Evolutionary conservation across 2,329 filamentous ascomycete species (phyloP), one percentile per base, ranked within the genome.

Genomic region (Colletotrichum cereale): DNA sequence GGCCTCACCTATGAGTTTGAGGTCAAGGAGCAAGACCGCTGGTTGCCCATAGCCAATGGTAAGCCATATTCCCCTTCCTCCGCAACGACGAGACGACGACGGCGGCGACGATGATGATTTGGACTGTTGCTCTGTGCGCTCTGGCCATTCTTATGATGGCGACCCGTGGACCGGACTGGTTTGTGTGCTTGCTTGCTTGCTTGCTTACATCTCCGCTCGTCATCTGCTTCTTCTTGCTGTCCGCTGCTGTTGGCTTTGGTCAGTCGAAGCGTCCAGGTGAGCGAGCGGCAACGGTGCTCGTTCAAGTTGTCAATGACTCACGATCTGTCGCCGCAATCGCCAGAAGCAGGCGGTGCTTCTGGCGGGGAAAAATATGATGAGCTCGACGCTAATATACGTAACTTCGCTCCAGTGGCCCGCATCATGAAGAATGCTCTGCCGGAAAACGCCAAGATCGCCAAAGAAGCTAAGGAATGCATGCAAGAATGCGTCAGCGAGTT

Each of bases 31-130:
- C 96, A 99, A 86, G 96, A 99, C 86, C 89, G 96, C 88, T 99
- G 96, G 96, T 90, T 99, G 83, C 96, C 96, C 82, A 99, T 99
- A 90, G 96, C 96, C 86, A 99, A 99, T 95, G 96, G 96, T 99
- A 90, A 90, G 96, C 96, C 84, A 78, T 76, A 75, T 75, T 78
- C 75, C 75, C 76, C 76, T 71, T 53, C 60, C 47, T 50, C 38
- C 56, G 38, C 60, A 58, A 69, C 42, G 44, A 58, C 64, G 56
- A 67, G 31, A 56, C 38, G 31, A 50, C 65, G 47, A 64, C 21
- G 26, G 48, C 57, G 44, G 36, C 64, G 65, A 62, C 73, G 76
- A 76, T 83, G 82, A 55, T 55, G 55, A 40, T 63, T 64, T 86
- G 67, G 84, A 86, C 86, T 87, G 87, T 84, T 85, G 85, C 81